Evolutionary conservation across 768 basidiomycete species (phyloP).

Genomic region (Phaeolepiota aurea): DNA sequence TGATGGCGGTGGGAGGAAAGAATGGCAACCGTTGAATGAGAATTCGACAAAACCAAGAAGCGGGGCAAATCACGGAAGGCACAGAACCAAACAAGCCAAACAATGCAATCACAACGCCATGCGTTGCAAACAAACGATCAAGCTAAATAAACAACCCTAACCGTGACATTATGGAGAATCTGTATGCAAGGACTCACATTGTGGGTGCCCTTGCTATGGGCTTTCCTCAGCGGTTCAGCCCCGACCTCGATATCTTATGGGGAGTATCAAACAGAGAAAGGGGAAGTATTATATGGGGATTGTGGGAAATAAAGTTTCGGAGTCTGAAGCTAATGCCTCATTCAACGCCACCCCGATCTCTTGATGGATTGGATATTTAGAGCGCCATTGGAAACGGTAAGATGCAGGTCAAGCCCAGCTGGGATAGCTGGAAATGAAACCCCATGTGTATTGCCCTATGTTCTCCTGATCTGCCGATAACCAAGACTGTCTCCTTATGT

Average conservation of each 20-base stretch:
- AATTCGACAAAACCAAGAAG: slow-evolving; percentile 20
- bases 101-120: slow-evolving; percentile 33
- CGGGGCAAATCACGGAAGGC: slow-evolving; percentile 25
- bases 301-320: not conserved
- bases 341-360: not conserved
- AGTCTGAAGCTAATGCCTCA: not conserved
- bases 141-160: slow-evolving; percentile 9
- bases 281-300: not conserved
- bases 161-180: not conserved
- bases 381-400: too few relatives aligned
- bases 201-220: too few relatives aligned
- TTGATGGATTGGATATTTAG: too few relatives aligned
- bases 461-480: too few relatives aligned
- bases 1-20: slow-evolving; percentile 21
- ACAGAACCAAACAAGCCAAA: slow-evolving; percentile 23
- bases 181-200: too few relatives aligned
- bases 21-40: slow-evolving; percentile 13
- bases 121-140: slow-evolving; percentile 24
- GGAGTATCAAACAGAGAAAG: too few relatives aligned
- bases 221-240: too few relatives aligned
- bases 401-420: too few relatives aligned
- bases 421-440: too few relatives aligned
- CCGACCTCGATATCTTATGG: too few relatives aligned
- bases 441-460: too few relatives aligned
- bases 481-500: too few relatives aligned